A percentile compares a stretch with the other conserved stretches of the same genome.
Conservation (phyloP, 768 basidiomycete genomes). For the Austroboletus eburneus region DNA sequence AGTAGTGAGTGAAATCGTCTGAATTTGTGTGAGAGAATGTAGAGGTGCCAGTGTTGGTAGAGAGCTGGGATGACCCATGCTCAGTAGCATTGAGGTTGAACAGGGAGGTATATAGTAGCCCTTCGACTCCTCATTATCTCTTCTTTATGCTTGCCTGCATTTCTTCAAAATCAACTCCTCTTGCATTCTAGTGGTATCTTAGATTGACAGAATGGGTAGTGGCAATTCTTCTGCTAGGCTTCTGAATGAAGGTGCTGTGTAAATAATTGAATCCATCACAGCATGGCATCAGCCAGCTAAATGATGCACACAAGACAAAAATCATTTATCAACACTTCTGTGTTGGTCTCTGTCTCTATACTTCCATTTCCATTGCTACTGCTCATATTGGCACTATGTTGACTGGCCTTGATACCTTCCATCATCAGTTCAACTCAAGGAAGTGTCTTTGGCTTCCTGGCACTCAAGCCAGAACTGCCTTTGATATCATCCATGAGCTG, state of each 20-base stretch:
- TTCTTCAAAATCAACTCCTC: conserved; percentile 71
- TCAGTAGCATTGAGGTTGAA: conserved; percentile 20
- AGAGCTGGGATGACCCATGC: conserved; percentile 44
- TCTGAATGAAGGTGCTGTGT: conserved; percentile 30
- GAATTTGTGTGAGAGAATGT: conserved; percentile 43
- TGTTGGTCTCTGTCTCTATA: conserved; percentile 31
- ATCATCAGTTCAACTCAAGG: conserved; percentile 28
- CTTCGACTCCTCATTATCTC: conserved; percentile 46
- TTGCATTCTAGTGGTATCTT: conserved; percentile 60
- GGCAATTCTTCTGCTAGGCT: conserved; percentile 33
- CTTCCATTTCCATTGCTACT: conserved; percentile 27
- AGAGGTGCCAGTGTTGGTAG: conserved; percentile 30
- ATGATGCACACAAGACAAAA: conserved; percentile 17
- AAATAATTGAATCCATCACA: conserved; percentile 45
- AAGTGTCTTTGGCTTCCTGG: conserved; percentile 12
- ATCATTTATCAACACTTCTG: conserved; percentile 25
- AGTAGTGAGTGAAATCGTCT: conserved; percentile 77
- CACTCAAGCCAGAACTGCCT: conserved; percentile 24
- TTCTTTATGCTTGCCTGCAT: conserved; percentile 54
- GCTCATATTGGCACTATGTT: conserved; percentile 33
- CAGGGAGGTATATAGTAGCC: conserved; percentile 33
- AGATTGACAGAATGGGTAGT: conserved; percentile 46
- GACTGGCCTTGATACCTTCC: conserved; percentile 31
- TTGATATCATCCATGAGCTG: conserved; percentile 66
- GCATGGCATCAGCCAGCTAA: conserved; percentile 26